These are phyloP conservation scores for Chaetomiaceae sp. DNA, from an alignment of 2,329 filamentous ascomycete genomes.

Conservation along the genomic window DNA sequence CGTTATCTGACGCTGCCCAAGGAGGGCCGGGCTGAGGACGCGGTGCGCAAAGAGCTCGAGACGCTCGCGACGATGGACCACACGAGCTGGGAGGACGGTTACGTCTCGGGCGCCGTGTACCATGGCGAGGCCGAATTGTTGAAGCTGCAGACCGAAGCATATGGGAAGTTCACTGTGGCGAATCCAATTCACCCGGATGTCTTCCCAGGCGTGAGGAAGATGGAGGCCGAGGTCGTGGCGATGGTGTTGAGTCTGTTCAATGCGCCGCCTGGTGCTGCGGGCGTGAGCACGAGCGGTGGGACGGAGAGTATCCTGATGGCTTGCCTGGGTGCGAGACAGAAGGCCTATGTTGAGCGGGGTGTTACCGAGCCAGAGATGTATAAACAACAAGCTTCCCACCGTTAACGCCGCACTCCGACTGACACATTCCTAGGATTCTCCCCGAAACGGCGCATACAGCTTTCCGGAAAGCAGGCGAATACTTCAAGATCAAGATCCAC, in stretches of 20 bases:
- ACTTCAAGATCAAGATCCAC: conserved; percentile 96
- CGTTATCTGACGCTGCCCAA: conserved; percentile 74
- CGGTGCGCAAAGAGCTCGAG: conserved; percentile 73
- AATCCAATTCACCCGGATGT: conserved; percentile 98
- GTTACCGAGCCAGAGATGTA: conserved; percentile 96
- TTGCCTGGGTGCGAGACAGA: conserved; percentile 83
- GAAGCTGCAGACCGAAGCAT: conserved; percentile 85
- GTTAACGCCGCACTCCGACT: conserved; percentile 4
- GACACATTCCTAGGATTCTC: conserved; percentile 62
- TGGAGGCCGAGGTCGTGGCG: conserved; percentile 96
- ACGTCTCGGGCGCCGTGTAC: conserved; percentile 91
- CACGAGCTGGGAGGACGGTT: conserved; percentile 93
- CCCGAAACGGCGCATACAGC: conserved; percentile 93
- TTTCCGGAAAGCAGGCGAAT: conserved; percentile 90
- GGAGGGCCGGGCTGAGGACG: conserved; percentile 76
- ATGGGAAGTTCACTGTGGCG: conserved; percentile 87
- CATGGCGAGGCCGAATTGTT: conserved; percentile 82
- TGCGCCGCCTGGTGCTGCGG: conserved; percentile 77
- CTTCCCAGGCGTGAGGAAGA: conserved; percentile 95
- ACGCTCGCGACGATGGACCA: conserved; percentile 82
- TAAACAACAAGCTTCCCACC: conserved; percentile 31
- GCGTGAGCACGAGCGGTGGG: conserved; percentile 86
- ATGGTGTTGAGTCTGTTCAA: conserved; percentile 93
- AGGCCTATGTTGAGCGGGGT: conserved; percentile 77
- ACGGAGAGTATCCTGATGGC: conserved; percentile 98